A percentile compares a stretch with the other conserved stretches of the same genome.
phyloP scores from a whole-genome alignment of 306 rosid genomes.

The Medicago lupulina region DNA sequence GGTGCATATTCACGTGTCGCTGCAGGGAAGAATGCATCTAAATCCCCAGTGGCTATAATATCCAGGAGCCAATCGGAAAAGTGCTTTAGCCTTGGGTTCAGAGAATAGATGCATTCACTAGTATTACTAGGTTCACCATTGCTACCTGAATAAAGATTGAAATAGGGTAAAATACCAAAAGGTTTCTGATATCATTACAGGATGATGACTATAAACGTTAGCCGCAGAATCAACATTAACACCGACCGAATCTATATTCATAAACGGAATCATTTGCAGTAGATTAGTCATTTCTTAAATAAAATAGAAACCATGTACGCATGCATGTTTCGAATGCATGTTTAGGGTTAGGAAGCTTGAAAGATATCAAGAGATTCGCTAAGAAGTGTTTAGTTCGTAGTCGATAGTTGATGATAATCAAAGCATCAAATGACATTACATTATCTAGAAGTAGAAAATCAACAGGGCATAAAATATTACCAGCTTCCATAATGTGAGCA shows the following conservation, averaged over 20 bases:
- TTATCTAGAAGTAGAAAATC: constrained; percentile 12
- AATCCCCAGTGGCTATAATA: constrained; percentile 96
- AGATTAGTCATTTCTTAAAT: constrained; percentile 21
- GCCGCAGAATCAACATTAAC: background rate
- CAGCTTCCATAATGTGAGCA: constrained; percentile 52
- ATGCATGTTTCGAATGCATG: background rate
- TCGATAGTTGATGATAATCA: constrained; percentile 10
- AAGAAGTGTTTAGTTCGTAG: constrained; percentile 12
- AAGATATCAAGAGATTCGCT: constrained; percentile 11
- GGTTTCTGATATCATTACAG: background rate
- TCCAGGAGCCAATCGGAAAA: constrained; percentile 98
- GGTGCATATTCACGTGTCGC: constrained; percentile 99
- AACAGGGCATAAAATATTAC: constrained; percentile 50
- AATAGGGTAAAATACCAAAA: constrained; percentile 29
- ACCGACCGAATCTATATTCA: constrained; percentile 8
- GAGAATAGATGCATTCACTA: constrained; percentile 69
- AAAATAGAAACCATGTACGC: background rate
- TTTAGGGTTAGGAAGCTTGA: constrained; percentile 5
- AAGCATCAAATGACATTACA: background rate
- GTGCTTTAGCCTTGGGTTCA: constrained; percentile 93
- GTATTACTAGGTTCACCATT: constrained; percentile 52
- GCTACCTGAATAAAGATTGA: constrained; percentile 58
- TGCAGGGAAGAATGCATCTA: constrained; percentile 98
- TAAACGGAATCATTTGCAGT: constrained; percentile 30
- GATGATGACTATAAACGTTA: background rate